Percentiles rank a stretch among this genome's conserved stretches.
phyloP scores from a whole-genome alignment of 257 asterid genomes.

The Nicotiana undulata region DNA sequence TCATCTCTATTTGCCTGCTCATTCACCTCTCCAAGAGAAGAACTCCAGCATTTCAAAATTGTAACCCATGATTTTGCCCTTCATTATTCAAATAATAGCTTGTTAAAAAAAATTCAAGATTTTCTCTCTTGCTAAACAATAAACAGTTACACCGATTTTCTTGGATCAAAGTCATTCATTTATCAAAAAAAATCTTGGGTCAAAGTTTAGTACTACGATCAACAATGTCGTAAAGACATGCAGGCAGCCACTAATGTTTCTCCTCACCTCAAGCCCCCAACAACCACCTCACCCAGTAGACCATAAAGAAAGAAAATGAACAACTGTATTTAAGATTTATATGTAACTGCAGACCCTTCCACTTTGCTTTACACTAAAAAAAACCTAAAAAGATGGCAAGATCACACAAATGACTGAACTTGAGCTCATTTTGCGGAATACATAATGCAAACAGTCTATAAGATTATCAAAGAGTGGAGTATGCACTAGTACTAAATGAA shows the following conservation, averaged over 20 bases:
- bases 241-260: background rate
- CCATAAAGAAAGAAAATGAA: background rate
- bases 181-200: background rate
- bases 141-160: conserved; percentile 4
- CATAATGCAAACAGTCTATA: background rate
- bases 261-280: background rate
- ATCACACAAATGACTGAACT: background rate
- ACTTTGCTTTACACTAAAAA: background rate
- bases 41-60: background rate
- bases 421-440: background rate
- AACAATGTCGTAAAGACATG: conserved; percentile 17
- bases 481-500: background rate
- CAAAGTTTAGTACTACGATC: conserved; percentile 14
- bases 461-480: background rate
- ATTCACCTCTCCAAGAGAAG: background rate
- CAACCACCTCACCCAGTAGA: background rate
- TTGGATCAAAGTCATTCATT: background rate
- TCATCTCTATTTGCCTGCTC: conserved; percentile 27
- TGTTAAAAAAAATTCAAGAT: background rate
- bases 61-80: conserved; percentile 18
- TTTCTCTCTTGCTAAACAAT: background rate
- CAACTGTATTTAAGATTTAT: background rate
- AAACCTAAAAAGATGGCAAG: background rate
- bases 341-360: background rate
- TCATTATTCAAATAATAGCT: conserved; percentile 13